These are phyloP conservation scores for Pisolithus thermaeus DNA, from an alignment of 1,284 basidiomycete genomes.

Conservation along the genomic window DNA sequence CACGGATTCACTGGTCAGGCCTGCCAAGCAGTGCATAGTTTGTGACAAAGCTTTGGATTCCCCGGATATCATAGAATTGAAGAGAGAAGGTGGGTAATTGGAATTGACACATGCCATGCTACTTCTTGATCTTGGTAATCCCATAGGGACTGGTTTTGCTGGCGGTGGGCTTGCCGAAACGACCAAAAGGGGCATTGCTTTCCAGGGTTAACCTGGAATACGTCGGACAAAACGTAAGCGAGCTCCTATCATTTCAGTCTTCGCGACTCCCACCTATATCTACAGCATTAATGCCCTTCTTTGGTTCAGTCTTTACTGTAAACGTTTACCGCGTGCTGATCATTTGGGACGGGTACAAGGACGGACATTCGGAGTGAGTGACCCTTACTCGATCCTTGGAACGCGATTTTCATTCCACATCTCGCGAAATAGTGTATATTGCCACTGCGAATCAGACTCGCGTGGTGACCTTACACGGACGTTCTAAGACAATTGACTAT, in stretches of 20 bases:
- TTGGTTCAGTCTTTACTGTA: not conserved
- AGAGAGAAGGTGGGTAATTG: constrained; percentile 65
- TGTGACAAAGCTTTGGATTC: constrained; percentile 66
- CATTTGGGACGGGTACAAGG: no score
- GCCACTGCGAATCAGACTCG: no score
- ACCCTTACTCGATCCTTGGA: no score
- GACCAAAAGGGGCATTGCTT: constrained; percentile 64
- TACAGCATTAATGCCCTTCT: not conserved
- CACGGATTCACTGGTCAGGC: constrained; percentile 73
- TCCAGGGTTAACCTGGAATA: constrained; percentile 53
- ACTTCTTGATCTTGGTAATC: constrained; percentile 4
- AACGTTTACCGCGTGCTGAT: not conserved
- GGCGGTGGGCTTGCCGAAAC: constrained; percentile 88
- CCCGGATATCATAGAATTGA: constrained; percentile 68
- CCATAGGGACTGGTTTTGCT: constrained; percentile 79
- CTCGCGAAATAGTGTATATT: no score
- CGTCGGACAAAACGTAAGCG: not conserved
- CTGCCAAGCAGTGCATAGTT: constrained; percentile 72
- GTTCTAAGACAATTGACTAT: no score
- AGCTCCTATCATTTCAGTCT: not conserved
- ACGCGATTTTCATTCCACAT: no score
- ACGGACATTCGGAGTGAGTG: no score
- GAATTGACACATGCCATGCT: not conserved
- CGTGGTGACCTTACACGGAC: no score
- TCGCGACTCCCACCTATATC: not conserved